Evolutionary conservation across 176 grass and related monocot species (phyloP).

Genomic region (Ensete ventricosum): DNA sequence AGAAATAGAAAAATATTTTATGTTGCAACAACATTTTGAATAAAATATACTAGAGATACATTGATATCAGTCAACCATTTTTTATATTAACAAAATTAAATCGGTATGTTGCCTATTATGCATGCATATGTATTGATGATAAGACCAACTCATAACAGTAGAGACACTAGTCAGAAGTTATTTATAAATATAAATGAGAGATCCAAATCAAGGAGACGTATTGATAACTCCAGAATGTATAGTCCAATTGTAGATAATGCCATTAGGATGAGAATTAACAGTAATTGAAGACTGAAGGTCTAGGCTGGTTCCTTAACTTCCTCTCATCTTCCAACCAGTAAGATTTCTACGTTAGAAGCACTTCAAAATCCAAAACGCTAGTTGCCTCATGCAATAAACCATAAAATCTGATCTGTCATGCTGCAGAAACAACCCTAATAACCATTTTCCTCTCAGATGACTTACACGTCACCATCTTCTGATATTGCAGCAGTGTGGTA

Average conservation of each 20-base stretch:
- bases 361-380: conserved; percentile 6
- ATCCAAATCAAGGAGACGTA: neutral
- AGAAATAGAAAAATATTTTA: neutral
- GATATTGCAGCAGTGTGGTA: conserved; percentile 95
- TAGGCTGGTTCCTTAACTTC: neutral
- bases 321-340: conserved; percentile 2
- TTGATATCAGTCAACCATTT: neutral
- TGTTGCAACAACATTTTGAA: neutral
- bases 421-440: conserved; percentile 29
- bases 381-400: conserved; percentile 32
- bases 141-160: neutral
- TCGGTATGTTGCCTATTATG: neutral
- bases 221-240: neutral
- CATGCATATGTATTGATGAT: neutral
- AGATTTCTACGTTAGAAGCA: neutral
- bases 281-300: neutral
- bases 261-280: too few species aligned
- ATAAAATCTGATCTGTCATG: conserved; percentile 28
- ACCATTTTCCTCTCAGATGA: conserved; percentile 47
- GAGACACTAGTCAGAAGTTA: neutral
- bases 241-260: neutral
- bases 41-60: neutral
- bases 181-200: neutral
- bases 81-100: neutral
- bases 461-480: conserved; percentile 90